phyloP scores from a whole-genome alignment of 2,329 filamentous ascomycete genomes.

The Monilinia fructigena region DNA sequence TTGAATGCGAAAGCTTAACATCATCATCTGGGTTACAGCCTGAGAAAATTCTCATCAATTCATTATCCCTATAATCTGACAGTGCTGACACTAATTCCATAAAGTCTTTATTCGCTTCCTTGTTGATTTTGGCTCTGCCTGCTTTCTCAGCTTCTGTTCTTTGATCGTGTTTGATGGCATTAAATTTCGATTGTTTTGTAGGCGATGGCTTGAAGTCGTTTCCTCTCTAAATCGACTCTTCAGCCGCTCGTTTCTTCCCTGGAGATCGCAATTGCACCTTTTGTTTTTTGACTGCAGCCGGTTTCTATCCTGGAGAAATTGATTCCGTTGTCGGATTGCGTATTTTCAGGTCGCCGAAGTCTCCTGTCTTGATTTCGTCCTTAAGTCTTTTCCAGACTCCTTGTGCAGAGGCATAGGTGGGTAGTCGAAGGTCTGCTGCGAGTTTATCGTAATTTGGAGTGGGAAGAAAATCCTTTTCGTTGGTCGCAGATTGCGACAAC shows the following conservation, averaged over 20 bases:
- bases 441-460: background rate
- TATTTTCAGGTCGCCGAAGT: background rate
- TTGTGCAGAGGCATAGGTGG: background rate
- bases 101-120: background rate
- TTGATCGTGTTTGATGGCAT: background rate
- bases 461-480: background rate
- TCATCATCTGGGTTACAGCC: background rate
- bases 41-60: background rate
- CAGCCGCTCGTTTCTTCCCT: background rate
- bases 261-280: background rate
- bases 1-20: background rate
- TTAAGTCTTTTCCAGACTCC: conserved; percentile 2
- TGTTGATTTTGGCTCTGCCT: background rate
- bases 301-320: background rate
- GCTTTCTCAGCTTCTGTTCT: background rate
- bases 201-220: background rate
- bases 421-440: conserved; percentile 3
- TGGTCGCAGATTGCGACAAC: background rate
- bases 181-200: background rate
- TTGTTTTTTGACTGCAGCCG: background rate
- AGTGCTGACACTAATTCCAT: accelerated
- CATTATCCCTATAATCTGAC: background rate
- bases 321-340: background rate
- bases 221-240: background rate
- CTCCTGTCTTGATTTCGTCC: conserved; percentile 1